These are phyloP conservation scores for Cyclotella choctawhatcheeana DNA, from an alignment of 108 stramenopile species.

Conservation along the genomic window DNA sequence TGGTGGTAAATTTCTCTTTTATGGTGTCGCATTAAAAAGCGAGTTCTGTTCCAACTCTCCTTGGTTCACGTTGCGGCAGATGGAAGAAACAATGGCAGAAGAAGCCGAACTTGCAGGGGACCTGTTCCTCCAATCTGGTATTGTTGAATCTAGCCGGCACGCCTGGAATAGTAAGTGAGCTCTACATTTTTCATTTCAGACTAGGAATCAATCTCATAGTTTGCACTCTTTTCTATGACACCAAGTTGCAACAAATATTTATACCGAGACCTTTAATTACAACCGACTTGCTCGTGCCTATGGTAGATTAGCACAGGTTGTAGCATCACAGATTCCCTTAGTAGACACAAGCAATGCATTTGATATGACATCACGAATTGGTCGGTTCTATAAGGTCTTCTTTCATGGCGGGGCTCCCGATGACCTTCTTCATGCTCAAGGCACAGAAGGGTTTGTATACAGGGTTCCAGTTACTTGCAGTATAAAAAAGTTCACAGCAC, in stretches of 20 bases:
- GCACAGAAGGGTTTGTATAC: constrained; percentile 71
- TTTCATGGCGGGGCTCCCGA: constrained; percentile 93
- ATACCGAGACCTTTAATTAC: constrained; percentile 85
- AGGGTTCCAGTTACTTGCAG: constrained; percentile 64
- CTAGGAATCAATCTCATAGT: no score
- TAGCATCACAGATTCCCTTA: constrained; percentile 74
- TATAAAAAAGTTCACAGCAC: constrained; percentile 74
- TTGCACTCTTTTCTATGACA: no score
- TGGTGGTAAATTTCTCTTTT: constrained; percentile 75
- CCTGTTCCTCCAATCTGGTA: constrained; percentile 77
- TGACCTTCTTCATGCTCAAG: constrained; percentile 76
- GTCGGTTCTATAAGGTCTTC: constrained; percentile 87
- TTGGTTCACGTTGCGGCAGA: constrained; percentile 74
- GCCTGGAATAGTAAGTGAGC: no score
- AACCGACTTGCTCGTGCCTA: constrained; percentile 72
- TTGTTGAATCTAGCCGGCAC: constrained; percentile 82
- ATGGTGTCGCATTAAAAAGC: constrained; percentile 73
- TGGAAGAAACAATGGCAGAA: constrained; percentile 86
- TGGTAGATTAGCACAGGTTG: constrained; percentile 66
- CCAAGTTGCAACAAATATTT: constrained; percentile 78
- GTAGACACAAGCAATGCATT: constrained; percentile 76
- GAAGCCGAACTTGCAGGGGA: constrained; percentile 85
- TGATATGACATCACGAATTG: constrained; percentile 71
- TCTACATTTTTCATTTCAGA: no score
- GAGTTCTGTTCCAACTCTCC: constrained; percentile 71